A percentile compares a stretch with the other conserved stretches of the same genome.
Evolutionary conservation across 1,284 basidiomycete genomes (phyloP).

Genomic region (Porogramme epimiltina): DNA sequence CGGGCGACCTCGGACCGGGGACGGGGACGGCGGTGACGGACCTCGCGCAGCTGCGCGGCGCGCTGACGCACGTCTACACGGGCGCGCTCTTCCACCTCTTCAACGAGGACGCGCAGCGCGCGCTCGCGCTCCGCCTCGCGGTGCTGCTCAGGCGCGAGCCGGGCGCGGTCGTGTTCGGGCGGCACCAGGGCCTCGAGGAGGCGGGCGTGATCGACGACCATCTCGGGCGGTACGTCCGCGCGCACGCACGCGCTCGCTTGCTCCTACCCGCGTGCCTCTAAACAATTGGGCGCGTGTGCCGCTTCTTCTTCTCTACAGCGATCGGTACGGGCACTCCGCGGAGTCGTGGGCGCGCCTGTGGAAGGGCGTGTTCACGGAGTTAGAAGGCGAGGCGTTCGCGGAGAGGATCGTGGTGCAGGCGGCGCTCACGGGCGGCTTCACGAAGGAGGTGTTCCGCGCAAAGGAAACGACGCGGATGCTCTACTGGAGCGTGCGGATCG

Average conservation of each 20-base stretch:
- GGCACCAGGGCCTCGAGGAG: slow-evolving; percentile 32
- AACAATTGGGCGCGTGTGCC: not conserved
- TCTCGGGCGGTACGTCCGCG: slow-evolving; percentile 24
- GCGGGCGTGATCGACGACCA: slow-evolving; percentile 33
- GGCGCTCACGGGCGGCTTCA: slow-evolving; percentile 19
- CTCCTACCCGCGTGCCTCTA: not conserved
- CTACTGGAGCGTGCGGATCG: slow-evolving; percentile 29
- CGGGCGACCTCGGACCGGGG: too few species aligned
- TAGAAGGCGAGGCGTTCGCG: slow-evolving; percentile 27
- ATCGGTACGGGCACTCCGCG: slow-evolving; percentile 33
- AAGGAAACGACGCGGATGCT: slow-evolving; percentile 19
- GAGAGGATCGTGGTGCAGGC: slow-evolving; percentile 25
- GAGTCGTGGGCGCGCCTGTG: slow-evolving; percentile 30
- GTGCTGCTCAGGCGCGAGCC: slow-evolving; percentile 25
- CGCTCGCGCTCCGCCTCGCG: slow-evolving; percentile 33
- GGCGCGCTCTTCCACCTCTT: slow-evolving; percentile 41
- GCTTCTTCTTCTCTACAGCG: slow-evolving; percentile 13
- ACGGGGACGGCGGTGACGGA: slow-evolving; percentile 1
- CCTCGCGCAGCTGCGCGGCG: slow-evolving; percentile 23
- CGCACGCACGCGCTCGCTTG: not conserved
- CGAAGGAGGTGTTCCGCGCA: slow-evolving; percentile 8
- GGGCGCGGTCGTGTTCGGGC: slow-evolving; percentile 33
- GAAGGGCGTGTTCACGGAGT: slow-evolving; percentile 28
- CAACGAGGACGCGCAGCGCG: slow-evolving; percentile 36
- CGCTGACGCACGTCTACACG: slow-evolving; percentile 32